phyloP scores from a whole-genome alignment of 306 rosid species.

The Quercus cerris region DNA sequence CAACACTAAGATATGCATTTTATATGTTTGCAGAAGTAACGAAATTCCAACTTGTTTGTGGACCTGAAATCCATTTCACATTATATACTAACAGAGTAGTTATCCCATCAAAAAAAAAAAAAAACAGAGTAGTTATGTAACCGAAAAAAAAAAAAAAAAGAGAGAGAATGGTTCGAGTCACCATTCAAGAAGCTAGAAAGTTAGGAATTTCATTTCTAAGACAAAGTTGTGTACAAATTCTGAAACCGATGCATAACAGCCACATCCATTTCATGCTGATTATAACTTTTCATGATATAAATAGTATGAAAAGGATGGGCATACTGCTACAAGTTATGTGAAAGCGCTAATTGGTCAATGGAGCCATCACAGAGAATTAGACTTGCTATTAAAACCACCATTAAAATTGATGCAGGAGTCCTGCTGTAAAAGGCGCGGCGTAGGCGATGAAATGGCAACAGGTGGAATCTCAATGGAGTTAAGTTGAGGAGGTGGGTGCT shows the following conservation, averaged over 20 bases:
- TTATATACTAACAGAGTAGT: slow-evolving; percentile 25
- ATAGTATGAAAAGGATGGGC: slow-evolving; percentile 33
- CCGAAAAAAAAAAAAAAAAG: neutral
- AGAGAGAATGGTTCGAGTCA: neutral
- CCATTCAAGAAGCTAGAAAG: slow-evolving; percentile 25
- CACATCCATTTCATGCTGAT: slow-evolving; percentile 33
- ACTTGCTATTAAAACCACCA: slow-evolving; percentile 27
- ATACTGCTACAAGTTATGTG: slow-evolving; percentile 32
- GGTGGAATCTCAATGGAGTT: slow-evolving; percentile 71
- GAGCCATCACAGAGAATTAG: slow-evolving; percentile 23
- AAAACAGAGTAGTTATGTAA: slow-evolving; percentile 15
- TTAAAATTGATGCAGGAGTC: slow-evolving; percentile 14
- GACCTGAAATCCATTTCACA: slow-evolving; percentile 11
- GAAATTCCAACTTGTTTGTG: slow-evolving; percentile 19
- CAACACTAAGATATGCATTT: slow-evolving; percentile 23
- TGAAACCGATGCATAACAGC: slow-evolving; percentile 21
- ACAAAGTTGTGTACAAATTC: slow-evolving; percentile 15
- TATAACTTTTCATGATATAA: slow-evolving; percentile 21
- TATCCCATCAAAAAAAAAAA: neutral
- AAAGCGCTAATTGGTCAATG: slow-evolving; percentile 24
- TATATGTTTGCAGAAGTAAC: slow-evolving; percentile 9
- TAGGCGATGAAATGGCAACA: slow-evolving; percentile 45
- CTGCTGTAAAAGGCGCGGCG: slow-evolving; percentile 8
- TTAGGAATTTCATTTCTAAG: slow-evolving; percentile 29
- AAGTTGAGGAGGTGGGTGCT: slow-evolving; percentile 83